phyloP scores from a whole-genome alignment of 2,329 filamentous ascomycete species.

The Teratosphaeria pseudoeucalypti region DNA sequence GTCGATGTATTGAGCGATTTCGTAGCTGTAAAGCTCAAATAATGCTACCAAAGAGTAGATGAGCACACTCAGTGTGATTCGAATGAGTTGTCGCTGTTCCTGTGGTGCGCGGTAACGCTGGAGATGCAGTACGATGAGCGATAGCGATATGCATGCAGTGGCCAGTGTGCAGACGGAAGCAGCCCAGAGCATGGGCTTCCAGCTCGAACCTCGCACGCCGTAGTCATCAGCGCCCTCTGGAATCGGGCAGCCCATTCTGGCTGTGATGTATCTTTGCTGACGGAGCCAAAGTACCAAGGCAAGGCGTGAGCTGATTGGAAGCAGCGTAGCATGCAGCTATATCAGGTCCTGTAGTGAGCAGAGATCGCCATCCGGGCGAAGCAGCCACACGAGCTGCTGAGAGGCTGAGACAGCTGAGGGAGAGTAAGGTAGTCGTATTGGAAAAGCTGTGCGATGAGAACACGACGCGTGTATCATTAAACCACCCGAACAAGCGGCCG shows the following conservation, averaged over 20 bases:
- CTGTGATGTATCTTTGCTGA: background rate
- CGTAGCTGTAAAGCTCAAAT: conserved; percentile 17
- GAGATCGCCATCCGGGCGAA: background rate
- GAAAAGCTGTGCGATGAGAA: background rate
- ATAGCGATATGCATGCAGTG: conserved; percentile 11
- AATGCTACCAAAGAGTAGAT: conserved; percentile 14
- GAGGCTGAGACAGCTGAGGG: background rate
- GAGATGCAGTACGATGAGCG: conserved; percentile 17
- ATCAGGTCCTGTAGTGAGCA: background rate
- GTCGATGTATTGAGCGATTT: conserved; percentile 18
- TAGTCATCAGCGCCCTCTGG: background rate
- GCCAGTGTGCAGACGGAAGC: conserved; percentile 8
- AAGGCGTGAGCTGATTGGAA: background rate
- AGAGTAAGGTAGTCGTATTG: background rate
- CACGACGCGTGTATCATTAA: background rate
- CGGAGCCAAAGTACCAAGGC: background rate
- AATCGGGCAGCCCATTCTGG: background rate
- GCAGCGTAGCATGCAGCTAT: background rate
- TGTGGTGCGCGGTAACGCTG: conserved; percentile 18
- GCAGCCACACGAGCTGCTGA: background rate
- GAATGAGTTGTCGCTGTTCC: conserved; percentile 23
- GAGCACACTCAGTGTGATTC: conserved; percentile 17
- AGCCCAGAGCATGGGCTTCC: conserved; percentile 12
- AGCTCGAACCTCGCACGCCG: conserved; percentile 24
- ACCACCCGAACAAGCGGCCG: background rate